These are phyloP conservation scores for Collybiopsis luxurians DNA, from an alignment of 768 basidiomycete species.

Conservation along the genomic window DNA sequence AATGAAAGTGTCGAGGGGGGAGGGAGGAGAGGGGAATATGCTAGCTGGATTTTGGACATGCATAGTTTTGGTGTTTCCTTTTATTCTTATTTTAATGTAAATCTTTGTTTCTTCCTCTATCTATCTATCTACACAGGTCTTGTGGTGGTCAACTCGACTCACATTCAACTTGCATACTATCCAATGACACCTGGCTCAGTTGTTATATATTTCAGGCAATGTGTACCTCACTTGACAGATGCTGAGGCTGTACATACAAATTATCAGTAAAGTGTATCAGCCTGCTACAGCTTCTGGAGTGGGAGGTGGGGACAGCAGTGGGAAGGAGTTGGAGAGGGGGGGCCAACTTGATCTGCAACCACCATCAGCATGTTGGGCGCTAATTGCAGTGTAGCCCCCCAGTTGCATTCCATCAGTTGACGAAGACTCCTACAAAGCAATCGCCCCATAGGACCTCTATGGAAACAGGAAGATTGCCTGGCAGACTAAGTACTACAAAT, in stretches of 20 bases:
- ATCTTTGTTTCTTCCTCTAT: neutral
- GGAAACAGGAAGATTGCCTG: no score
- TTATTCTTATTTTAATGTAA: no score
- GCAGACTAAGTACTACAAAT: no score
- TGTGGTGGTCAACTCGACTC: constrained; percentile 93
- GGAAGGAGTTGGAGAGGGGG: constrained; percentile 32
- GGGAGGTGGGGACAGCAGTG: no score
- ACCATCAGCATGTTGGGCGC: no score
- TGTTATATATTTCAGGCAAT: constrained; percentile 64
- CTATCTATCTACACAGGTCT: constrained; percentile 55
- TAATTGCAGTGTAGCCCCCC: no score
- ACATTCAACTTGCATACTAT: constrained; percentile 92
- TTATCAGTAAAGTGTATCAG: constrained; percentile 81
- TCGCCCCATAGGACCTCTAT: no score
- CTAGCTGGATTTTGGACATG: constrained; percentile 82
- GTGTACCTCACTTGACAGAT: constrained; percentile 66
- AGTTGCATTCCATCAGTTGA: no score
- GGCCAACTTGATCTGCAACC: no score
- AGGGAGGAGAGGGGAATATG: constrained; percentile 40
- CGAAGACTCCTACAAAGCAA: no score
- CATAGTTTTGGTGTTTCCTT: no score
- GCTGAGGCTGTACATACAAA: constrained; percentile 77
- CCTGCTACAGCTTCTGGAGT: constrained; percentile 26
- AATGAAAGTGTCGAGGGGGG: constrained; percentile 9
- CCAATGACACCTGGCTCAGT: constrained; percentile 79